Percentiles rank a stretch among this genome's conserved stretches.
phyloP scores from a whole-genome alignment of 2,329 filamentous ascomycete species.

The Pseudogymnoascus sp. region DNA sequence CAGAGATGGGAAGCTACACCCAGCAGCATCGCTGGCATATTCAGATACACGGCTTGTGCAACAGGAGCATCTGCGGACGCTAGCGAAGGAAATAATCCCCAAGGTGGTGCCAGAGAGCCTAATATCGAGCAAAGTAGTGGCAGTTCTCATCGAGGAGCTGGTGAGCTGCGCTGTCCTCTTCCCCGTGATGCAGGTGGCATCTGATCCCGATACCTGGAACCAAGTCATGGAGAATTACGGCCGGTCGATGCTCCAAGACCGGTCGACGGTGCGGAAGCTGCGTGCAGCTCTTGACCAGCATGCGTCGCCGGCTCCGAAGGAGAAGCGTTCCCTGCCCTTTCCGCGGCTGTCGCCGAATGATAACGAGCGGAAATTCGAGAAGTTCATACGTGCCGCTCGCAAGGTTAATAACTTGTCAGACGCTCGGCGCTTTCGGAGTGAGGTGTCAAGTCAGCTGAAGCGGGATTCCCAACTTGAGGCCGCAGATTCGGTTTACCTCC shows the following conservation, averaged over 20 bases:
- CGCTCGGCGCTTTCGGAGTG: slow-evolving; percentile 82
- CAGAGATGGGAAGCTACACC: slow-evolving; percentile 76
- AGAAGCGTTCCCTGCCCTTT: slow-evolving; percentile 56
- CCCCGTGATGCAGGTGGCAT: slow-evolving; percentile 69
- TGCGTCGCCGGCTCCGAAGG: slow-evolving; percentile 68
- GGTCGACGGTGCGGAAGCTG: slow-evolving; percentile 87
- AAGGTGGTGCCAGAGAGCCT: slow-evolving; percentile 64
- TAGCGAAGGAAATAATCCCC: slow-evolving; percentile 65
- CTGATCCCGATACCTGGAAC: slow-evolving; percentile 96
- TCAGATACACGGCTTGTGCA: slow-evolving; percentile 77
- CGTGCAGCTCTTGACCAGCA: slow-evolving; percentile 90
- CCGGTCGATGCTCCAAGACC: slow-evolving; percentile 80
- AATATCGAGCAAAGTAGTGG: slow-evolving; percentile 71
- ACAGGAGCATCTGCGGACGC: slow-evolving; percentile 76
- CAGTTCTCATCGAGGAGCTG: slow-evolving; percentile 76
- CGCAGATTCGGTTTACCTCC: slow-evolving; percentile 78
- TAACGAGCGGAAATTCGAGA: slow-evolving; percentile 86
- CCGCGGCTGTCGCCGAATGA: slow-evolving; percentile 75
- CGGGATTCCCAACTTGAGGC: slow-evolving; percentile 69
- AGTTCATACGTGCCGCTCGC: slow-evolving; percentile 82
- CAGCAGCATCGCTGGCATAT: slow-evolving; percentile 73
- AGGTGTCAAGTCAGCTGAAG: slow-evolving; percentile 86
- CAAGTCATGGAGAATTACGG: slow-evolving; percentile 88
- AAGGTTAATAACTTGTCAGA: slow-evolving; percentile 88
- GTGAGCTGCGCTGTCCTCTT: slow-evolving; percentile 85